Base-by-base conservation (phyloP, 768 basidiomycete species). In the Gautieria morchelliformis region DNA sequence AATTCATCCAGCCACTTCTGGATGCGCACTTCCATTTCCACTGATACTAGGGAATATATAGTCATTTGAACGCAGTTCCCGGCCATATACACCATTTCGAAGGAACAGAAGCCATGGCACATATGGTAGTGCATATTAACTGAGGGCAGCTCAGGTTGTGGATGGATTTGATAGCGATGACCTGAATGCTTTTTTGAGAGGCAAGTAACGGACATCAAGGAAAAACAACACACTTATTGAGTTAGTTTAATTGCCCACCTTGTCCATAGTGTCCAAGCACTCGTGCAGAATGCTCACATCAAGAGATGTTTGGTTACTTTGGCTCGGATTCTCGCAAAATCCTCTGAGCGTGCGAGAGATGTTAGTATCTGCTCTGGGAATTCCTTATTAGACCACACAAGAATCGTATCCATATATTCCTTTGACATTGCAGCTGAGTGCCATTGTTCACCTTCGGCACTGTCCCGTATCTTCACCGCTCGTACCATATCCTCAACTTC, bases 131-230 rank as follows among this genome's bases (percentile, higher is more conserved):
- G 20, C 41, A 69, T 63, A 54, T 72, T 66, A 1, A 66, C 62
- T n/a, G 64, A 67, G 3, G 62, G 63, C 1, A 67, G 58, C 42
- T 72, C 65, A 30, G 69, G 68, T 53, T 67, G 58, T 42, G 63
- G 62, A 61, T 71, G 74, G 15, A 75, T 71, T 19, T 71, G 40
- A 52, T 72, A 74, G 2, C 54, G 60, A 33, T 71, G 68, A 64
- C 68, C 55, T 67, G 59, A 54, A 44, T 22, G 32, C 6, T 9
- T 24, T 27, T 33, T 12, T 27, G 19, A 27, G 9, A 10, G 32
- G 22, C 49, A 12, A n/a, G n/a, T n/a, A n/a, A n/a, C n/a, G n/a
- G n/a, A n/a, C n/a, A n/a, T n/a, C n/a, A n/a, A n/a, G n/a, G 20
- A 17, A 12, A 40, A 40, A 6, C 12, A 12, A 35, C 20, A 27